A percentile compares a stretch with the other conserved stretches of the same genome.
phyloP scores from a whole-genome alignment of 805 yeast species.

The Wickerhamomyces rabaulensis region DNA sequence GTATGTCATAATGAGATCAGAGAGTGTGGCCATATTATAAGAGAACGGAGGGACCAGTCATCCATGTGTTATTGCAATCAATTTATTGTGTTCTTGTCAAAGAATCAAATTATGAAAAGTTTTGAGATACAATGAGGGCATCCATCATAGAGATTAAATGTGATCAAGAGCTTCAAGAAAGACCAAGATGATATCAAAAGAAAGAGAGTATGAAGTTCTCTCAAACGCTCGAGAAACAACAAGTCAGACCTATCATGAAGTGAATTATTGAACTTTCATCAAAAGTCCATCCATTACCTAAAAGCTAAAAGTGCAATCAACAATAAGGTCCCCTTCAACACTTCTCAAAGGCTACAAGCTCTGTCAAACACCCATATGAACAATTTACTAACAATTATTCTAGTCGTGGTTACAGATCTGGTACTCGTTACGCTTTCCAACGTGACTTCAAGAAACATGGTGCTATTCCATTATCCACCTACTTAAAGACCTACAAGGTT shows the following conservation, averaged over 20 bases:
- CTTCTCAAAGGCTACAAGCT: not conserved
- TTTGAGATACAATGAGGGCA: not conserved
- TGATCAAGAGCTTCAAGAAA: not conserved
- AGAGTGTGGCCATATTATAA: not conserved
- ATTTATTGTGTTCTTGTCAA: too few species aligned
- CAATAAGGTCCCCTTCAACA: not conserved
- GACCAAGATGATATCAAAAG: too few species aligned
- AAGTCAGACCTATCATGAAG: too few species aligned
- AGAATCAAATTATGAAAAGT: not conserved
- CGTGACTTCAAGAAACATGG: constrained; percentile 99
- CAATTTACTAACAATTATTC: constrained; percentile 11
- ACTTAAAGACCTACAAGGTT: constrained; percentile 96
- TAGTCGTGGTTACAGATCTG: constrained; percentile 99
- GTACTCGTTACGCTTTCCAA: constrained; percentile 99
- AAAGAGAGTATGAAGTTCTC: not conserved
- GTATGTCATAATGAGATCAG: constrained; percentile 15
- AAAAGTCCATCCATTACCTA: too few species aligned
- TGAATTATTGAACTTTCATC: not conserved
- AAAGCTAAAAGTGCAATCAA: too few species aligned
- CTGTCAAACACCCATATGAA: not conserved
- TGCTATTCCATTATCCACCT: constrained; percentile 87
- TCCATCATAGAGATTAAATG: too few species aligned
- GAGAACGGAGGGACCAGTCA: not conserved
- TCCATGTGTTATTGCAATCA: not conserved
- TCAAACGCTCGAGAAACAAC: not conserved